These are phyloP conservation scores for Aspergillus thermomutatus DNA, from an alignment of 2,329 filamentous ascomycete species.

Conservation along the genomic window DNA sequence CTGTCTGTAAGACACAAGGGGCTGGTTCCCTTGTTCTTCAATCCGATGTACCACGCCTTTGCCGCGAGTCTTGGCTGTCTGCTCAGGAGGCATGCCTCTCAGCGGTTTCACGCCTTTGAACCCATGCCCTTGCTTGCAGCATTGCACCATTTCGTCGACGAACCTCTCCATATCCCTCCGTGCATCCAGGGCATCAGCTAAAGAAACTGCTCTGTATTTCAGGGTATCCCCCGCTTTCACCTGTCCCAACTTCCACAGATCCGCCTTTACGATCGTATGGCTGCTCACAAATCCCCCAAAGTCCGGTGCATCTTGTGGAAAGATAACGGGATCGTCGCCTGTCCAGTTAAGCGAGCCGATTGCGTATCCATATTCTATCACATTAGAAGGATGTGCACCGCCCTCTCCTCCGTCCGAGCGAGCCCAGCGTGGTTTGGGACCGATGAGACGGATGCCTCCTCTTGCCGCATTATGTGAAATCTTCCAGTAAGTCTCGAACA, in stretches of 20 bases:
- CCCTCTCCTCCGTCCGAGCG: constrained; percentile 60
- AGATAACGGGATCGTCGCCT: constrained; percentile 59
- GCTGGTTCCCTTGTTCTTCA: constrained; percentile 32
- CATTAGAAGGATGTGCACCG: constrained; percentile 59
- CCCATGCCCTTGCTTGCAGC: constrained; percentile 30
- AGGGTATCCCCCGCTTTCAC: constrained; percentile 57
- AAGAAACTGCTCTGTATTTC: constrained; percentile 48
- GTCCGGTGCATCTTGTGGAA: constrained; percentile 58
- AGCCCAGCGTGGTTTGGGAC: constrained; percentile 58
- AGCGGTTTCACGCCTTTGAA: constrained; percentile 34
- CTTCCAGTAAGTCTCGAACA: constrained; percentile 58
- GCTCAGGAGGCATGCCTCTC: constrained; percentile 17
- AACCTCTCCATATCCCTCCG: constrained; percentile 45
- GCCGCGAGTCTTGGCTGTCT: constrained; percentile 20
- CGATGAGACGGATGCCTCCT: constrained; percentile 58
- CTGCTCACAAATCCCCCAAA: constrained; percentile 59
- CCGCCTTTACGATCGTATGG: constrained; percentile 55
- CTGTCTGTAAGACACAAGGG: constrained; percentile 41
- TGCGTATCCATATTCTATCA: constrained; percentile 60
- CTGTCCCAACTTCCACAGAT: constrained; percentile 62
- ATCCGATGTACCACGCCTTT: constrained; percentile 35
- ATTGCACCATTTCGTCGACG: constrained; percentile 42
- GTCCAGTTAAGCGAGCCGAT: constrained; percentile 59
- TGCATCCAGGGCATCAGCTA: constrained; percentile 50
- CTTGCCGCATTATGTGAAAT: constrained; percentile 60